Conservation (phyloP, 1,284 basidiomycete species). For the Bondarzewia mesenterica region DNA sequence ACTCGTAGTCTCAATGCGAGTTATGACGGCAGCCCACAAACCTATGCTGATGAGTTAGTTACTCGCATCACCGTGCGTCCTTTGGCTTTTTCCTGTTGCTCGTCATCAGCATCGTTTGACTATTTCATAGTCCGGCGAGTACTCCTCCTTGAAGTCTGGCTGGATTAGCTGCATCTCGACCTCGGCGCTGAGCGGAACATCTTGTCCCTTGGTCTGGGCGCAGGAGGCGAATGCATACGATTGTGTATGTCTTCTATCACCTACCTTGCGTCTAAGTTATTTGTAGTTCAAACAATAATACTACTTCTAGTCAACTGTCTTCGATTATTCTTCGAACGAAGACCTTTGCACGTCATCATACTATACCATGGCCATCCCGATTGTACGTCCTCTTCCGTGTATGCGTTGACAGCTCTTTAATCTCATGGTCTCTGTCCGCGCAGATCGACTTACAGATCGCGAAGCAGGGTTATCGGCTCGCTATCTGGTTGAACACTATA, state of each 20-base stretch:
- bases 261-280: neutral
- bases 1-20: constrained; percentile 32
- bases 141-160: constrained; percentile 25
- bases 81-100: neutral
- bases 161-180: constrained; percentile 42
- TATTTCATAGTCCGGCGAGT: constrained; percentile 28
- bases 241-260: constrained; percentile 31
- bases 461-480: constrained; percentile 46
- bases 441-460: constrained; percentile 48
- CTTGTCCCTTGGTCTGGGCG: constrained; percentile 45
- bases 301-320: constrained; percentile 33
- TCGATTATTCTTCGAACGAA: constrained; percentile 31
- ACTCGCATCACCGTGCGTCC: constrained; percentile 32
- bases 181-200: constrained; percentile 23
- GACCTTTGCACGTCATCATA: constrained; percentile 45
- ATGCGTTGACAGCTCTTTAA: neutral
- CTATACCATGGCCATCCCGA: constrained; percentile 35
- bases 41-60: constrained; percentile 35
- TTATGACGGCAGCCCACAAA: constrained; percentile 29
- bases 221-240: constrained; percentile 41
- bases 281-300: neutral
- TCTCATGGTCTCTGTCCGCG: neutral
- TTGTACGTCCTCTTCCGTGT: constrained; percentile 25
- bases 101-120: neutral
- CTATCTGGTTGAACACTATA: constrained; percentile 47